Evolutionary conservation across 1,284 basidiomycete species (phyloP).

Genomic region (Cutaneotrichosporon cutaneum): DNA sequence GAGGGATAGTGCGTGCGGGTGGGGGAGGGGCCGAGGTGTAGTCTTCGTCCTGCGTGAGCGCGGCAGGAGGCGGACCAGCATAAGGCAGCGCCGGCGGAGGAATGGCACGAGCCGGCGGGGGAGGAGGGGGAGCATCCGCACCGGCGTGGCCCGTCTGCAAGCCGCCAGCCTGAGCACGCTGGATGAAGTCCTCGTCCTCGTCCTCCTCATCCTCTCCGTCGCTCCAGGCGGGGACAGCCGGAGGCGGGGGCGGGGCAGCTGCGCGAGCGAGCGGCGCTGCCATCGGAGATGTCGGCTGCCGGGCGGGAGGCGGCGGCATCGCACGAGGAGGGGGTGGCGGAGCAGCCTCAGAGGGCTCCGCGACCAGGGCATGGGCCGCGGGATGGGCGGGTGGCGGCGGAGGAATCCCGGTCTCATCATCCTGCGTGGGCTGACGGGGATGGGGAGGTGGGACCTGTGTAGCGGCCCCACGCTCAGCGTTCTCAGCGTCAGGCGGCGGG

Average conservation of each 20-base stretch:
- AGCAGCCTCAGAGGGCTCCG: constrained; percentile 11
- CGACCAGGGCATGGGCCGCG: background rate
- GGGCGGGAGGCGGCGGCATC: background rate
- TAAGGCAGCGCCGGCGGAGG: constrained; percentile 11
- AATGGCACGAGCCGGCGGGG: constrained; percentile 26
- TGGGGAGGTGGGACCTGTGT: background rate
- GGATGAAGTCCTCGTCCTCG: background rate
- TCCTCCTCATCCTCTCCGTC: constrained; percentile 37
- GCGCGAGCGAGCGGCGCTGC: background rate
- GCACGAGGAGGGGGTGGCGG: constrained; percentile 6
- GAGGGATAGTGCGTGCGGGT: constrained; percentile 26
- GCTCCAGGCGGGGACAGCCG: constrained; percentile 22
- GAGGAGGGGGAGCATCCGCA: background rate
- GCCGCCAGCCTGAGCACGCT: too few relatives aligned
- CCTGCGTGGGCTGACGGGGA: background rate
- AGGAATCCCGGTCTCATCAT: background rate
- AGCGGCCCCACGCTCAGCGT: background rate
- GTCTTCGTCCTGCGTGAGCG: constrained; percentile 10
- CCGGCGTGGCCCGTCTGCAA: background rate
- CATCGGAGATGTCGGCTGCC: constrained; percentile 5
- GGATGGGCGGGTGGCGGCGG: background rate
- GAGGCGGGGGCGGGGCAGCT: background rate
- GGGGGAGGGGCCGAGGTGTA: constrained; percentile 11
- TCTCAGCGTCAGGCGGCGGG: background rate
- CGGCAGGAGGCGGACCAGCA: background rate